Evolutionary conservation across 805 yeast species (phyloP), one percentile per base, ranked within the genome.

Genomic region (Candida cerambycidarum): DNA sequence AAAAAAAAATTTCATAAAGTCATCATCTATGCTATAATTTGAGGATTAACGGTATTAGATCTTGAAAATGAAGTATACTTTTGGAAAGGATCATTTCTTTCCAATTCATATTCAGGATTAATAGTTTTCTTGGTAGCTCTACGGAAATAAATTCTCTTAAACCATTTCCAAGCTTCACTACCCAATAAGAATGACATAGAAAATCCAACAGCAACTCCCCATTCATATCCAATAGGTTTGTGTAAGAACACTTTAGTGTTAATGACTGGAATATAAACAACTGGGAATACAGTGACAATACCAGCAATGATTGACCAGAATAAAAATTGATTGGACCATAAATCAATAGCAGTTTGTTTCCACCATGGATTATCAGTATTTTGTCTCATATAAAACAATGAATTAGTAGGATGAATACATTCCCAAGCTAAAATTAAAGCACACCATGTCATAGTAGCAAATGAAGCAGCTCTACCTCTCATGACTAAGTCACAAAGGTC

Each of bases 401-500:
- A 66, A 44, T 58, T 55, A 23, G 46, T 46, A 17, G 68, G 66
- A 46, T 67, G 71, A 32, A 67, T 51, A 50, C 73, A 67, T 48
- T 67, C 71, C 71, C 70, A 67, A 5, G 70, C 67, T 44, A 66
- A 54, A 13, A 66, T 53, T 38, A 66, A 62, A 2, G 71, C 70
- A 57, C 70, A 65, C 72, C 72, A 67, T 1, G 69, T 64, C 63
- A 67, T 63, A 21, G 58, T 63, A 4, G 65, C 71, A 44, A 67
- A 67, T 3, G 70, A 54, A 2, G 67, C 68, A 5, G 69, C 57
- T 48, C 73, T 55, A 11, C 71, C 73, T 50, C 63, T 50, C 52
- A 63, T 63, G 4, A 66, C 71, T 44, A 65, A 57, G 44, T 50
- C 44, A 48, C 71, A 67, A 5, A 43, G 50, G 3, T 51, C 54